A percentile compares a stretch with the other conserved stretches of the same genome.
phyloP scores from a whole-genome alignment of 139 green algal species.

The Picochlorum sp. region DNA sequence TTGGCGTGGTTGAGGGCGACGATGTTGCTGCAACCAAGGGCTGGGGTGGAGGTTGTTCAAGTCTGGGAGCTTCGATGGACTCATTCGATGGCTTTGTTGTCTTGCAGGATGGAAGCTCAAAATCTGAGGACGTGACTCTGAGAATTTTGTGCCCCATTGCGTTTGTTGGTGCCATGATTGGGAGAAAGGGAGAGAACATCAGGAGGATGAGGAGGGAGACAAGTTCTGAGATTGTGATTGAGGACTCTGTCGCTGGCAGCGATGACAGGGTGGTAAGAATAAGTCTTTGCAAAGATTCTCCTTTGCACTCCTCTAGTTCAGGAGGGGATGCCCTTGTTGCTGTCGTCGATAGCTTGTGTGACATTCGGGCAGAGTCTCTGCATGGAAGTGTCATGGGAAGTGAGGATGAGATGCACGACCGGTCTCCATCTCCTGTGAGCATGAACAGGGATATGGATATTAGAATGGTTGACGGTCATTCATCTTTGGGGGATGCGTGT shows the following conservation, averaged over 20 bases:
- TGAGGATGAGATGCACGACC: background rate
- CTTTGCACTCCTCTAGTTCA: background rate
- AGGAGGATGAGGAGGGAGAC: constrained; percentile 13
- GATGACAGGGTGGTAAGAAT: constrained; percentile 27
- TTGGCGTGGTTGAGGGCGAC: too few species aligned
- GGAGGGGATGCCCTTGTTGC: constrained; percentile 13
- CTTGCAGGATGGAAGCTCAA: constrained; percentile 10
- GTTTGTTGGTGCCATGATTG: constrained; percentile 21
- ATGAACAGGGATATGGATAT: constrained; percentile 3
- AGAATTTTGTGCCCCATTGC: constrained; percentile 17
- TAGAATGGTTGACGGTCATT: background rate
- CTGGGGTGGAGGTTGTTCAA: too few species aligned
- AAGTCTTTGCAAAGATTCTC: constrained; percentile 1
- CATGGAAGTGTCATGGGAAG: background rate
- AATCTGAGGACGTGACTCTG: constrained; percentile 12
- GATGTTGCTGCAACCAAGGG: too few species aligned
- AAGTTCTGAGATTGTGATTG: constrained; percentile 13
- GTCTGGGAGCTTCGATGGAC: background rate
- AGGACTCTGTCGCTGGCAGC: constrained; percentile 22
- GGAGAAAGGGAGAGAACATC: constrained; percentile 28
- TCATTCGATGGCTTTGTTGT: background rate
- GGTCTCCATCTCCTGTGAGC: background rate
- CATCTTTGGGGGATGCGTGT: background rate
- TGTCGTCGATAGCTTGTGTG: constrained; percentile 10
- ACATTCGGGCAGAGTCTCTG: background rate